These are phyloP conservation scores for Reticulascus tulasneorum DNA, from an alignment of 2,329 filamentous ascomycete species.

Conservation along the genomic window DNA sequence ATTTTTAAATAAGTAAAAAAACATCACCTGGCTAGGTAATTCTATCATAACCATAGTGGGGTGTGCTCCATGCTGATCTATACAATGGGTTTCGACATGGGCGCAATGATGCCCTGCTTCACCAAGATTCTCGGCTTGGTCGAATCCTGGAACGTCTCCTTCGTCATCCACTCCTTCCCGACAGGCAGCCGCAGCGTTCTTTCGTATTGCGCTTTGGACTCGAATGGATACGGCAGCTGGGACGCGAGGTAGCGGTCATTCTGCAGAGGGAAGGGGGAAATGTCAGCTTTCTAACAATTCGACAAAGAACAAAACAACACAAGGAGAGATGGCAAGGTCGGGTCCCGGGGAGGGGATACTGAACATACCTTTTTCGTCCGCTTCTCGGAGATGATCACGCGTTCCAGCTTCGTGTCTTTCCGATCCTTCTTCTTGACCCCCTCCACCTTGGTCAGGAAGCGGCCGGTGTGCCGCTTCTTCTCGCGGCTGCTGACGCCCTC, in stretches of 20 bases:
- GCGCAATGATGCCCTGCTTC: slow-evolving; percentile 85
- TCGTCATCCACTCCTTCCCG: slow-evolving; percentile 94
- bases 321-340: no score
- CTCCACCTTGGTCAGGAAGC: slow-evolving; percentile 62
- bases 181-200: slow-evolving; percentile 79
- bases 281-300: no score
- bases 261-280: slow-evolving; percentile 31
- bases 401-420: slow-evolving; percentile 75
- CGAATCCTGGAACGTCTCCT: slow-evolving; percentile 83
- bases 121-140: slow-evolving; percentile 87
- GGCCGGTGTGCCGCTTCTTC: slow-evolving; percentile 58
- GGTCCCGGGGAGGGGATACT: neutral
- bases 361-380: slow-evolving; percentile 73
- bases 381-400: slow-evolving; percentile 92
- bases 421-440: slow-evolving; percentile 74
- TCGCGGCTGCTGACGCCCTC: slow-evolving; percentile 72
- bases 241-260: slow-evolving; percentile 85
- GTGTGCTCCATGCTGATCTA: slow-evolving; percentile 18
- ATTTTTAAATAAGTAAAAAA: no score
- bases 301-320: no score
- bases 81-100: slow-evolving; percentile 72
- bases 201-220: slow-evolving; percentile 86
- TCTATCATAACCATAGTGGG: no score
- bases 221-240: slow-evolving; percentile 83
- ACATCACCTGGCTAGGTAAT: no score